Conservation (phyloP, 2,329 filamentous ascomycete species). For the Mycosphaerella arachidis region DNA sequence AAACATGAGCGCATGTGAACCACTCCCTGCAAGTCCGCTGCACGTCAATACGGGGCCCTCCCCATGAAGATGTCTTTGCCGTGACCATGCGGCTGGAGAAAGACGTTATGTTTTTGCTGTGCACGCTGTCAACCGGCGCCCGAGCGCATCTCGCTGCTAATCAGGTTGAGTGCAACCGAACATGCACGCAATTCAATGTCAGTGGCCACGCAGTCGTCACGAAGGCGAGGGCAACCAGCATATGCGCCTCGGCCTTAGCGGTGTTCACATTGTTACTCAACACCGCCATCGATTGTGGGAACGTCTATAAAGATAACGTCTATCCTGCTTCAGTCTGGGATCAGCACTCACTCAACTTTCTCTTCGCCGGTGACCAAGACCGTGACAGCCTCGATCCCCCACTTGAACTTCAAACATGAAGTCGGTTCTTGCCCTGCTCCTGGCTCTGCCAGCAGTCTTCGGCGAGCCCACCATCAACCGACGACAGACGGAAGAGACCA, state of each 20-base stretch:
- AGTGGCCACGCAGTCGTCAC: background rate
- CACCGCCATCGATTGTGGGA: background rate
- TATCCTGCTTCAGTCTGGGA: background rate
- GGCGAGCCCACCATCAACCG: constrained; percentile 17
- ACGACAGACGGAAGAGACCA: constrained; percentile 15
- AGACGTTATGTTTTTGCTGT: background rate
- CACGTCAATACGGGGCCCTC: background rate
- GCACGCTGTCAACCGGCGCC: background rate
- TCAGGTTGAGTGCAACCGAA: background rate
- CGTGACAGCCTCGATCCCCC: background rate
- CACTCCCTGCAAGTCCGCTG: background rate
- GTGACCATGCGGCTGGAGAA: background rate
- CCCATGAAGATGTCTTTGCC: background rate
- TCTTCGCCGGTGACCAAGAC: background rate
- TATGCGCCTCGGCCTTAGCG: background rate
- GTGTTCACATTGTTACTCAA: background rate
- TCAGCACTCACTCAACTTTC: constrained; percentile 1
- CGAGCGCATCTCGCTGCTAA: background rate
- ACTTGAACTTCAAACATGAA: constrained; percentile 15
- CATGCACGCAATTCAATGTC: background rate
- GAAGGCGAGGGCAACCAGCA: background rate
- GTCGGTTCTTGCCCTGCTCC: constrained; percentile 16
- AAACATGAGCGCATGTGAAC: background rate
- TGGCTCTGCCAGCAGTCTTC: constrained; percentile 19
- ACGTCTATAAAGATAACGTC: background rate